Base-by-base conservation (phyloP, 176 grass and related monocot species). In the Panicum miliaceum region DNA sequence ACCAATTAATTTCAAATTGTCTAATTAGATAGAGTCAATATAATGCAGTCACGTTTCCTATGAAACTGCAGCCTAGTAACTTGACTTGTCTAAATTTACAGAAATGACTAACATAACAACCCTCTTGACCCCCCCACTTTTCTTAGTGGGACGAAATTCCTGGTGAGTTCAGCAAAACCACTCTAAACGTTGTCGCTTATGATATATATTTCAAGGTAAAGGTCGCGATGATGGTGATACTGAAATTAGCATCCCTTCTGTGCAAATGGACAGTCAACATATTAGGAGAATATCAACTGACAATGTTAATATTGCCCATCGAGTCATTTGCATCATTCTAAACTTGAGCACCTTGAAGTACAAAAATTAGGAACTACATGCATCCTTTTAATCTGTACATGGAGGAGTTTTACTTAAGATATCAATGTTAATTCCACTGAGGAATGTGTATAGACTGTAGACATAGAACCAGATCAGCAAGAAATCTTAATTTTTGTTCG, bases 11-110 rank as follows among this genome's bases (percentile, higher is more conserved):
- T 32, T 50, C 18, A 64, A 42, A 1, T 20, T 82, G 18, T 63
- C 38, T 22, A 75, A 26, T 13, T n/a, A 62, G 38, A 63, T 29
- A 76, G n/a, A 25, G 18, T 71, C 64, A 5, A 15, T 9, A 54
- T 41, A 62, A 61, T 76, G 41, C 62, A 62, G n/a, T 69, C n/a
- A 70, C 4, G 32, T 77, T 77, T 22, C 20, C 42, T 76, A 47
- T 82, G 72, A 60, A 69, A 63, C 1, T 70, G 12, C 81, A 68
- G 16, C 48, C 36, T 82, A 4, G 5, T 77, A 54, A 7, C 13
- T 48, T 46, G 37, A 61, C 63, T 57, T 72, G 46, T 65, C 7
- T 63, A 71, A 78, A 82, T 68, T 63, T 77, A 76, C 61, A 76
- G 27, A 87, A 81, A 82, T 82, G 7, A 6, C 63, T 59, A 75